Conservation (phyloP, 2,329 filamentous ascomycete genomes). For the Pseudomassariella vexata region DNA sequence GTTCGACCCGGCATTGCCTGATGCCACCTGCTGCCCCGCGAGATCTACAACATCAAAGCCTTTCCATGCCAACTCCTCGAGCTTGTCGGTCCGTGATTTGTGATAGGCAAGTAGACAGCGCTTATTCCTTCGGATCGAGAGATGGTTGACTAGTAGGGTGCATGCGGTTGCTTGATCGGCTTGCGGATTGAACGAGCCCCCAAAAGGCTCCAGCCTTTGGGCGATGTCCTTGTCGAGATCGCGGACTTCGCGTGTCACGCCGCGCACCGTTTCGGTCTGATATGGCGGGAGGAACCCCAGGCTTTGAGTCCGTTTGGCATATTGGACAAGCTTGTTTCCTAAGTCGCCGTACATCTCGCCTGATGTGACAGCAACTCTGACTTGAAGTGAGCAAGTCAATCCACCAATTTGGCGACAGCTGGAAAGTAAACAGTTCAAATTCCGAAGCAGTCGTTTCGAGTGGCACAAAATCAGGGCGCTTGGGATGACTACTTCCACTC, state of each 20-base stretch:
- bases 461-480: too few relatives aligned
- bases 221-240: constrained; percentile 85
- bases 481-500: too few relatives aligned
- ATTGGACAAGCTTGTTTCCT: constrained; percentile 83
- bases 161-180: constrained; percentile 80
- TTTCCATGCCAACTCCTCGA: constrained; percentile 91
- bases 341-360: constrained; percentile 76
- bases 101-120: constrained; percentile 93
- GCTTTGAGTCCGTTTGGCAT: constrained; percentile 91
- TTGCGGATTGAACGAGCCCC: constrained; percentile 78
- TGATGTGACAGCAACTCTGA: neutral
- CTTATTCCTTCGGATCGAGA: constrained; percentile 95
- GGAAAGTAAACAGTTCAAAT: too few relatives aligned
- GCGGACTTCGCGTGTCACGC: constrained; percentile 83
- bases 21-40: constrained; percentile 46
- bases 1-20: constrained; percentile 24
- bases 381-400: too few relatives aligned
- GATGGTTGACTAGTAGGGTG: constrained; percentile 84
- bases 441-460: too few relatives aligned
- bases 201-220: constrained; percentile 73
- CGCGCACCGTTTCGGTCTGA: constrained; percentile 84
- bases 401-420: too few relatives aligned
- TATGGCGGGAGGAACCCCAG: constrained; percentile 84
- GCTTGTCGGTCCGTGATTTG: constrained; percentile 78
- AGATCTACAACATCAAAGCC: constrained; percentile 78